Evolutionary conservation across 2,329 filamentous ascomycete species (phyloP).

Genomic region (Mariannaea sp.): DNA sequence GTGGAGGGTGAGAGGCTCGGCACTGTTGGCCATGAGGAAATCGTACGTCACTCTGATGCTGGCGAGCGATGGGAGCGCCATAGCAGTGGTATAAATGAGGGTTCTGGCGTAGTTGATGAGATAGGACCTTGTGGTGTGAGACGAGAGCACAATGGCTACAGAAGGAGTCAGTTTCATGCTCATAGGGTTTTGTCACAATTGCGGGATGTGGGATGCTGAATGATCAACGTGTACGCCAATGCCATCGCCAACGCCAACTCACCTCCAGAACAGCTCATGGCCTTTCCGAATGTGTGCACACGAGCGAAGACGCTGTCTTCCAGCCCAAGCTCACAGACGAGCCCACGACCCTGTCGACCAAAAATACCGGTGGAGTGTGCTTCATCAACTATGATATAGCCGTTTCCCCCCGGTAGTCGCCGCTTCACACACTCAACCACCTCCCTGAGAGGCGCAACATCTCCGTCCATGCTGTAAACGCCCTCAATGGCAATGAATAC

Average conservation of each 20-base stretch:
- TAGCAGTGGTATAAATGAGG: slow-evolving; percentile 74
- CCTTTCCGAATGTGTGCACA: slow-evolving; percentile 70
- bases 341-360: slow-evolving; percentile 59
- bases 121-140: slow-evolving; percentile 62
- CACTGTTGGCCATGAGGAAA: slow-evolving; percentile 57
- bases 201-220: too few relatives aligned
- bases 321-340: slow-evolving; percentile 61
- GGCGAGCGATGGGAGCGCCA: slow-evolving; percentile 64
- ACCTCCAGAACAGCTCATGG: slow-evolving; percentile 72
- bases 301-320: slow-evolving; percentile 61
- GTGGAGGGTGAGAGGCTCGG: slow-evolving; percentile 43
- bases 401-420: slow-evolving; percentile 61
- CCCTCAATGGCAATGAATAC: slow-evolving; percentile 73
- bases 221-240: too few relatives aligned
- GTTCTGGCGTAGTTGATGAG: slow-evolving; percentile 78
- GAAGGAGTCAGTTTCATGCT: background rate
- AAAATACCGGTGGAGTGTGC: slow-evolving; percentile 69
- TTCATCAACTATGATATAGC: slow-evolving; percentile 69
- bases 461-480: slow-evolving; percentile 85
- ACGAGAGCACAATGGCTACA: slow-evolving; percentile 63
- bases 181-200: too few relatives aligned
- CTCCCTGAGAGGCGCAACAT: slow-evolving; percentile 66
- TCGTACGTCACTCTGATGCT: slow-evolving; percentile 63
- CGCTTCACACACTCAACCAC: slow-evolving; percentile 63
- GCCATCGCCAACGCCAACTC: slow-evolving; percentile 41